Evolutionary conservation across 495 filamentous ascomycete genomes (phyloP).

Genomic region (Aspergillus diversus): DNA sequence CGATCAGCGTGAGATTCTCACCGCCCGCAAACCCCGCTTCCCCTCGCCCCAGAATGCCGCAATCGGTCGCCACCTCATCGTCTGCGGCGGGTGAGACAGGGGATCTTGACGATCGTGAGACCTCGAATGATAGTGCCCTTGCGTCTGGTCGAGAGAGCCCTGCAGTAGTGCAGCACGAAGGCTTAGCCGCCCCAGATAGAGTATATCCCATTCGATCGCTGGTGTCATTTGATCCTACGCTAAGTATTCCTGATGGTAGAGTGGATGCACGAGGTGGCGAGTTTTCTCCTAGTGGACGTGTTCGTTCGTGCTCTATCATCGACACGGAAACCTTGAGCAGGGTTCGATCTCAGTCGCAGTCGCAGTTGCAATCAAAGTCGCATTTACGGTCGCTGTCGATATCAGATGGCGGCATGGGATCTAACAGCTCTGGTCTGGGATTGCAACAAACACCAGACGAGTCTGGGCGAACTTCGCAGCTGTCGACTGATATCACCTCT

Average conservation of each 20-base stretch:
- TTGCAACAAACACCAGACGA: background rate
- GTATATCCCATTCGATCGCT: conserved; percentile 80
- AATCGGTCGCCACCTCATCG: too few relatives aligned
- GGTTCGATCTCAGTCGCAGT: conserved; percentile 23
- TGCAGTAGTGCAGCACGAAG: too few relatives aligned
- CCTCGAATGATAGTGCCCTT: background rate
- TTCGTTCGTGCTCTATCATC: conserved; percentile 39
- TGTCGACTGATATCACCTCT: background rate
- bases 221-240: conserved; percentile 66
- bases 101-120: background rate
- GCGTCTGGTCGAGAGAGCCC: too few relatives aligned
- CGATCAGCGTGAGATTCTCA: too few relatives aligned
- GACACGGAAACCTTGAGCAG: conserved; percentile 36
- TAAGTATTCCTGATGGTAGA: background rate
- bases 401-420: background rate
- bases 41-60: too few relatives aligned
- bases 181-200: conserved; percentile 46
- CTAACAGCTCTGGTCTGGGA: background rate
- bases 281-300: conserved; percentile 18
- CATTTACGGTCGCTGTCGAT: background rate
- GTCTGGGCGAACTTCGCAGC: background rate
- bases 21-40: too few relatives aligned
- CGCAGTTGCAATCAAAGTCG: background rate
- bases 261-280: background rate
- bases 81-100: background rate